phyloP scores from a whole-genome alignment of 257 asterid genomes.

The Forsythia viridissima region DNA sequence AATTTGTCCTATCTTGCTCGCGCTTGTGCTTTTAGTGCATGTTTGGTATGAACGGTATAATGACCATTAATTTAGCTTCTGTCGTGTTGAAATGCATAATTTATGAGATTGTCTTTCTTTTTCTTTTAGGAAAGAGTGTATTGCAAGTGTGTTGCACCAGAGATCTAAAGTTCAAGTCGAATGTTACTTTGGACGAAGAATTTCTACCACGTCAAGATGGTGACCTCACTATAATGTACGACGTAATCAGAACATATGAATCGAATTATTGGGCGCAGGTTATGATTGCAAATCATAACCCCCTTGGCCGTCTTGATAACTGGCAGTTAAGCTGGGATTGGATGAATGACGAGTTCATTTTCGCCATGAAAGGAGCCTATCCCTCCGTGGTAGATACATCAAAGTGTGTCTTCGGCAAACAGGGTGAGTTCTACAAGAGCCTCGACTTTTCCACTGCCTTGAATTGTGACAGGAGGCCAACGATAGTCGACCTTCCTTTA shows the following conservation, averaged over 20 bases:
- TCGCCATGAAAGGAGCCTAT: constrained; percentile 81
- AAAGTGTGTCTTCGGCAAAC: constrained; percentile 68
- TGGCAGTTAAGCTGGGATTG: constrained; percentile 97
- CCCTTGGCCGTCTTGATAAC: constrained; percentile 85
- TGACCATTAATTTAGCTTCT: not conserved
- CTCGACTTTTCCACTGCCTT: constrained; percentile 79
- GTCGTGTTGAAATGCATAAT: not conserved
- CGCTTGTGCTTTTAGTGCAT: not conserved
- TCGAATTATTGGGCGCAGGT: constrained; percentile 86
- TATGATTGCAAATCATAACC: constrained; percentile 70
- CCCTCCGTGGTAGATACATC: constrained; percentile 72
- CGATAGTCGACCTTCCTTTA: constrained; percentile 74
- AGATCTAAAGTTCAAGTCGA: constrained; percentile 51
- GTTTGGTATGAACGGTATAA: not conserved
- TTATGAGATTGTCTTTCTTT: not conserved
- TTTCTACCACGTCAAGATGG: constrained; percentile 71
- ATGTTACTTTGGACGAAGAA: constrained; percentile 49
- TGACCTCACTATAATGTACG: constrained; percentile 83
- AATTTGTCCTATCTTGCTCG: too few species aligned
- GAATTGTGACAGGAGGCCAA: constrained; percentile 77
- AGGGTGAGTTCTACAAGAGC: constrained; percentile 52
- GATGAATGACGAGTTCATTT: constrained; percentile 93
- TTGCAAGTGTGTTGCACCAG: constrained; percentile 74
- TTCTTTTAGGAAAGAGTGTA: constrained; percentile 54
- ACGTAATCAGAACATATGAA: constrained; percentile 65